These are phyloP conservation scores for Erysimum cheiranthoides DNA, from an alignment of 345 rosid genomes.

Conservation along the genomic window DNA sequence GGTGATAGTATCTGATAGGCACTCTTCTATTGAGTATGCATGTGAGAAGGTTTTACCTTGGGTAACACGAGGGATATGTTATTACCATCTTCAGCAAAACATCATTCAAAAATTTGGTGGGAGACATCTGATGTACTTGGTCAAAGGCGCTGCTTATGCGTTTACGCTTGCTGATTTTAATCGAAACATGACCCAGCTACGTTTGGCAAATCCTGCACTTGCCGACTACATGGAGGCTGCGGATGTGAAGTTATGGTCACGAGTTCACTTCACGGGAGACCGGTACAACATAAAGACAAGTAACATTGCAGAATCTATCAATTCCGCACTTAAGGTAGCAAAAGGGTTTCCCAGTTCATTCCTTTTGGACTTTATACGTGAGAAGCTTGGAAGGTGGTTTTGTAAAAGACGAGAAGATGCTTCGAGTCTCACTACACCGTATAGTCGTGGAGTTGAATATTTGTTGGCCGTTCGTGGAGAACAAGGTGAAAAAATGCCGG, in stretches of 20 bases:
- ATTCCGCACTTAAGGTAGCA: background rate
- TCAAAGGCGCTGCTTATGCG: background rate
- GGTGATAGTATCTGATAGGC: background rate
- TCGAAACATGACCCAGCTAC: background rate
- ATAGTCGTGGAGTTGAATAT: background rate
- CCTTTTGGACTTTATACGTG: background rate
- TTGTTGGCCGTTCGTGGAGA: background rate
- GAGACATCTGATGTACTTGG: background rate
- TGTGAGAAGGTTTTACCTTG: background rate
- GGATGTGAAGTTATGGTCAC: background rate
- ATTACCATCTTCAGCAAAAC: background rate
- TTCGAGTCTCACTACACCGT: background rate
- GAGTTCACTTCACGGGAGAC: background rate
- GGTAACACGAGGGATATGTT: background rate
- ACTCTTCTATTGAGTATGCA: background rate
- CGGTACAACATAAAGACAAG: background rate
- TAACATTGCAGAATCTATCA: background rate
- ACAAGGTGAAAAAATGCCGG: background rate
- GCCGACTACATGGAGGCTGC: background rate
- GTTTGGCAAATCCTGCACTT: fast-evolving
- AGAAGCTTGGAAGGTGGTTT: background rate
- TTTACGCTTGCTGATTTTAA: background rate
- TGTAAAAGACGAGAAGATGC: background rate
- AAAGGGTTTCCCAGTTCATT: background rate
- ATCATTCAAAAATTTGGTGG: too few relatives aligned